A percentile compares a stretch with the other conserved stretches of the same genome.
These are phyloP conservation scores for Penicillium lividum DNA, from an alignment of 495 filamentous ascomycete genomes.

Conservation along the genomic window DNA sequence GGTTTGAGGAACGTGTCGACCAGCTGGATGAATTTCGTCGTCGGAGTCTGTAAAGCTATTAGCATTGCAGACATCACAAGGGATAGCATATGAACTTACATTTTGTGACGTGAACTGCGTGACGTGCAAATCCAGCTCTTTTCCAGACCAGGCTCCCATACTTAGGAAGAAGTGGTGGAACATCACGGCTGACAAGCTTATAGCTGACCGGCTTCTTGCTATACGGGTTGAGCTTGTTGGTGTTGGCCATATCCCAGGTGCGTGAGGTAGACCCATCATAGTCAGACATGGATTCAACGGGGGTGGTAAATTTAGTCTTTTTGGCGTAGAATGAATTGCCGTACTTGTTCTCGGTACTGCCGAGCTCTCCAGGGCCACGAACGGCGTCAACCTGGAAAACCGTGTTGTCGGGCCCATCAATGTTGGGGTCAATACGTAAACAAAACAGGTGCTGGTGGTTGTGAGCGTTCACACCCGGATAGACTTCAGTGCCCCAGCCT, in stretches of 20 bases:
- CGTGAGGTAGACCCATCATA: slow-evolving; percentile 78
- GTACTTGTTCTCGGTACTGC: slow-evolving; percentile 80
- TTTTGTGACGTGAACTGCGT: slow-evolving; percentile 89
- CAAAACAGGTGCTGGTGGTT: slow-evolving; percentile 98
- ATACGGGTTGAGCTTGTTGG: slow-evolving; percentile 79
- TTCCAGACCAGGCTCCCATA: slow-evolving; percentile 88
- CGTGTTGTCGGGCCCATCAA: slow-evolving; percentile 74
- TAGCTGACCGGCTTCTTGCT: slow-evolving; percentile 86
- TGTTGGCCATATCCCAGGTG: slow-evolving; percentile 91
- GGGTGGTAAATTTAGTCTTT: slow-evolving; percentile 77
- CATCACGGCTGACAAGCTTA: slow-evolving; percentile 87
- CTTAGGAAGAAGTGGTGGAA: slow-evolving; percentile 78
- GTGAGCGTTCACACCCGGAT: slow-evolving; percentile 74
- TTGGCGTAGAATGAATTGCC: slow-evolving; percentile 95
- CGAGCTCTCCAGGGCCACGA: slow-evolving; percentile 60
- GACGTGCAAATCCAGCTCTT: slow-evolving; percentile 85
- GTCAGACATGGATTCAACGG: slow-evolving; percentile 71
- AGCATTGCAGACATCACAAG: slow-evolving; percentile 4
- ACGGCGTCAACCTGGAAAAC: slow-evolving; percentile 25
- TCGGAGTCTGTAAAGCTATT: slow-evolving; percentile 61
- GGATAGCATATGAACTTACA: slow-evolving; percentile 56
- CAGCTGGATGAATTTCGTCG: slow-evolving; percentile 87
- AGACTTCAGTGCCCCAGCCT: slow-evolving; percentile 93
- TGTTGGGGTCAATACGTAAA: slow-evolving; percentile 82
- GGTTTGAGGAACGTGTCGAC: slow-evolving; percentile 91